These are phyloP conservation scores for Neofusicoccum umdonicola DNA, from an alignment of 2,329 filamentous ascomycete genomes.

Conservation along the genomic window DNA sequence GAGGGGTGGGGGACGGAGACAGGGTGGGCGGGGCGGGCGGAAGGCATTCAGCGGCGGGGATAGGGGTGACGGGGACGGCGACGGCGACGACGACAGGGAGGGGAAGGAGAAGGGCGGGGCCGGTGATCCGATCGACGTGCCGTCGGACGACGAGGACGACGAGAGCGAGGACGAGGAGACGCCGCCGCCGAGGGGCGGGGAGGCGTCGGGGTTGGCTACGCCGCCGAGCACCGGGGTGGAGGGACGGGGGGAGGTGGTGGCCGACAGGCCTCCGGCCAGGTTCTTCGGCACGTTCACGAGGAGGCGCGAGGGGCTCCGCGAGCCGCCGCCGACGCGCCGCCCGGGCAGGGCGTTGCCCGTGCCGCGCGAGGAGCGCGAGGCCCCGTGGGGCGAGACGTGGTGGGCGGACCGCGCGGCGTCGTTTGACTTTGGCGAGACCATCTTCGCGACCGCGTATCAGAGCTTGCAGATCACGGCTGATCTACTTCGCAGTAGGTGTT, in stretches of 20 bases:
- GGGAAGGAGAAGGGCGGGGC: not conserved
- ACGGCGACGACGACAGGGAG: not conserved
- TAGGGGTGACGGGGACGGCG: not conserved
- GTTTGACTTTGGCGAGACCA: slow-evolving; percentile 12
- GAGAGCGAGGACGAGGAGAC: not conserved
- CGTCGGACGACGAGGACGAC: not conserved
- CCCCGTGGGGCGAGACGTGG: slow-evolving; percentile 10
- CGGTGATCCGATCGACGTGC: not conserved
- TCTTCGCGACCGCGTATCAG: slow-evolving; percentile 7
- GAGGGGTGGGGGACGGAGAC: too few relatives aligned
- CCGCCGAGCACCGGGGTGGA: too few relatives aligned
- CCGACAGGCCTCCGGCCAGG: not conserved
- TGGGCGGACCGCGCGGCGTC: not conserved
- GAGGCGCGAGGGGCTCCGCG: not conserved
- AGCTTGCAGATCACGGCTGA: slow-evolving; percentile 9
- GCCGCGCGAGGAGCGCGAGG: not conserved
- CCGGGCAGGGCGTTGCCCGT: not conserved
- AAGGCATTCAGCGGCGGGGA: too few relatives aligned
- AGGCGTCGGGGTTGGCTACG: too few relatives aligned
- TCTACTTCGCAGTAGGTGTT: not conserved
- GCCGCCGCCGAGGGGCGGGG: too few relatives aligned
- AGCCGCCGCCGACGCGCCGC: not conserved
- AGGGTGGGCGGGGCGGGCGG: too few relatives aligned
- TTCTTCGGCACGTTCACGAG: not conserved
- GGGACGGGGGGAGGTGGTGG: too few relatives aligned